Evolutionary conservation across 225 moss, liverwort and hornwort genomes (phyloP).

Genomic region (Marchantia polymorpha): DNA sequence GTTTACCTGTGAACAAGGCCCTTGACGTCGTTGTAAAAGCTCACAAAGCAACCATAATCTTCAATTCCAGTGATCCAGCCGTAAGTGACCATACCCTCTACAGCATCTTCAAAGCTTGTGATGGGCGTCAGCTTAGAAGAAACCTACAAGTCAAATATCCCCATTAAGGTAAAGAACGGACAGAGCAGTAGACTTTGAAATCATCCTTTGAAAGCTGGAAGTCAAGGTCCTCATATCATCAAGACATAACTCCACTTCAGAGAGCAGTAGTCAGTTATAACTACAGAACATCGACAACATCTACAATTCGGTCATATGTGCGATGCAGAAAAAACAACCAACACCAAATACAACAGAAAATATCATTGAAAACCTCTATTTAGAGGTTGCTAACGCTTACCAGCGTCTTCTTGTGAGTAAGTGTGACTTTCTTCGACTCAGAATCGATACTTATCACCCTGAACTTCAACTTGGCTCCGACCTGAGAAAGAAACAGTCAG

Average conservation of each 20-base stretch:
- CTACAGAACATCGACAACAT: not conserved
- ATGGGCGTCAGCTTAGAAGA: slow-evolving; percentile 68
- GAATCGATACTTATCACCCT: slow-evolving; percentile 67
- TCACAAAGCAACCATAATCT: slow-evolving; percentile 85
- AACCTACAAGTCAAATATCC: slow-evolving; percentile 41
- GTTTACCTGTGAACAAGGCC: slow-evolving; percentile 77
- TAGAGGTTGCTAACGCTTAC: slow-evolving; percentile 34
- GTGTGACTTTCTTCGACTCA: slow-evolving; percentile 53
- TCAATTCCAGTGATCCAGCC: slow-evolving; percentile 87
- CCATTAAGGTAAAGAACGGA: not conserved
- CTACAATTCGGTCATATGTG: not conserved
- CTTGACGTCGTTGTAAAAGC: slow-evolving; percentile 83
- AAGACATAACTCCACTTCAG: not conserved
- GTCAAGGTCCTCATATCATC: not conserved
- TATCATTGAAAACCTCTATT: not conserved
- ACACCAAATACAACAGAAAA: not conserved
- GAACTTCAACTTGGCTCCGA: slow-evolving; percentile 79
- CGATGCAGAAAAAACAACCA: no score
- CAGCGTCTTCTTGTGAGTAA: slow-evolving; percentile 80
- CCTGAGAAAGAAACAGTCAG: slow-evolving; percentile 41
- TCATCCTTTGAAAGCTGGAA: no score
- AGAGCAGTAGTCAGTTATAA: no score
- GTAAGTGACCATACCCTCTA: slow-evolving; percentile 87
- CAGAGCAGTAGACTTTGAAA: no score
- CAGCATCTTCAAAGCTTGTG: slow-evolving; percentile 78